Evolutionary conservation across 352 stramenopile genomes (phyloP).

Genomic region (Pythium monospermum): DNA sequence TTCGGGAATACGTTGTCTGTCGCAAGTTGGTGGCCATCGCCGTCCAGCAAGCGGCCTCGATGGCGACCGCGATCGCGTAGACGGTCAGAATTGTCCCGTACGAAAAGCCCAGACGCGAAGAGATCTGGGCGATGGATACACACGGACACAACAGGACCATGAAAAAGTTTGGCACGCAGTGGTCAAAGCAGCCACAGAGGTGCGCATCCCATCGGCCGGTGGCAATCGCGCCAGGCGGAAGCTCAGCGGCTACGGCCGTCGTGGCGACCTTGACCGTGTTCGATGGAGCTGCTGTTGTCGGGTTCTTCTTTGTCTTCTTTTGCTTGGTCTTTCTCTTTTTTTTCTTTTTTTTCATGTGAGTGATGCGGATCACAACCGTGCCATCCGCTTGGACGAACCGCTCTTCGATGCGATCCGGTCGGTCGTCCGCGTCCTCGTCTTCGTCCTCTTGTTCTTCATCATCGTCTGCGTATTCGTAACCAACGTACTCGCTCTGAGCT

Average conservation of each 20-base stretch:
- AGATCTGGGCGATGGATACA: slow-evolving; percentile 18
- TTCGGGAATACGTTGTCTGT: not conserved
- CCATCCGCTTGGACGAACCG: not conserved
- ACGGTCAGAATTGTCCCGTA: slow-evolving; percentile 5
- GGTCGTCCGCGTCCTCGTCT: not conserved
- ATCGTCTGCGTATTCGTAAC: too few relatives aligned
- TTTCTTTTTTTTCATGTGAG: not conserved
- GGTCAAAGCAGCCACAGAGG: slow-evolving; percentile 17
- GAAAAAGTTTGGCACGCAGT: slow-evolving; percentile 22
- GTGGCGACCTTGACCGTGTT: not conserved
- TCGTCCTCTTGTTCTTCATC: not conserved
- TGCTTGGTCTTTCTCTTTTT: too few relatives aligned
- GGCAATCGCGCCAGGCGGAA: not conserved
- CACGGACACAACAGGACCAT: slow-evolving; percentile 24
- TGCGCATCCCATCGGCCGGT: slow-evolving; percentile 13
- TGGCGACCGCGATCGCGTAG: not conserved
- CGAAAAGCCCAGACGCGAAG: slow-evolving; percentile 10
- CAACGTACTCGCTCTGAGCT: too few relatives aligned
- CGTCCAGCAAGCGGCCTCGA: not conserved
- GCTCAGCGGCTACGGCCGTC: not conserved
- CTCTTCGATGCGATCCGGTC: too few relatives aligned
- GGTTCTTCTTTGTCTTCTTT: not conserved
- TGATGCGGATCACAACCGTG: not conserved
- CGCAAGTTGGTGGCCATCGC: not conserved
- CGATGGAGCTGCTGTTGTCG: not conserved